phyloP scores from a whole-genome alignment of 116 monocot genomes.

The Dioscorea cayenensis region DNA sequence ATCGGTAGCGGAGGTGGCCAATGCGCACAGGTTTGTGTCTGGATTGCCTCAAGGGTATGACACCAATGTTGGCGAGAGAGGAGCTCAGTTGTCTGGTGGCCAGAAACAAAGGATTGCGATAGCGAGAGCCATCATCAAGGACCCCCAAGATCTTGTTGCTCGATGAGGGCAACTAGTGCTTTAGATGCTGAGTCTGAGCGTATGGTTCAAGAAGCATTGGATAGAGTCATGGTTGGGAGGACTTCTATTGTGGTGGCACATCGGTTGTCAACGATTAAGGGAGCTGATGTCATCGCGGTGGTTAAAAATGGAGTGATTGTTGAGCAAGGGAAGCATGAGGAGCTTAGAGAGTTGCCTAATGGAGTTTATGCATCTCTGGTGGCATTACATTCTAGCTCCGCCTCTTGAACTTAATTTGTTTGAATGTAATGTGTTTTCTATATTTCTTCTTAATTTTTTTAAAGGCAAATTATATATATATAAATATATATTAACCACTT shows the following conservation, averaged over 20 bases:
- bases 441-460: too few relatives aligned
- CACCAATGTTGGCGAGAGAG: constrained; percentile 40
- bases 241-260: constrained; percentile 22
- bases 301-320: constrained; percentile 26
- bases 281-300: constrained; percentile 23
- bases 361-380: constrained; percentile 29
- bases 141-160: constrained; percentile 28
- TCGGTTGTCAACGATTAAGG: constrained; percentile 21
- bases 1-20: constrained; percentile 21
- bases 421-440: neutral
- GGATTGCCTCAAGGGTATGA: constrained; percentile 32
- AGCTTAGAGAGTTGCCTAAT: constrained; percentile 4
- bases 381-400: constrained; percentile 4
- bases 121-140: constrained; percentile 21
- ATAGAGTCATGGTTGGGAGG: constrained; percentile 20
- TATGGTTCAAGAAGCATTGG: constrained; percentile 29
- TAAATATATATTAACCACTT: too few relatives aligned
- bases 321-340: constrained; percentile 28
- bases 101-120: constrained; percentile 36
- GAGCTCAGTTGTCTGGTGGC: constrained; percentile 41
- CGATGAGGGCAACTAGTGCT: constrained; percentile 24
- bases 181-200: constrained; percentile 29
- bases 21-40: constrained; percentile 35
- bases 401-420: neutral
- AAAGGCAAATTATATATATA: too few relatives aligned